phyloP scores from a whole-genome alignment of 805 yeast genomes.

The Kazachstania bromeliacearum region DNA sequence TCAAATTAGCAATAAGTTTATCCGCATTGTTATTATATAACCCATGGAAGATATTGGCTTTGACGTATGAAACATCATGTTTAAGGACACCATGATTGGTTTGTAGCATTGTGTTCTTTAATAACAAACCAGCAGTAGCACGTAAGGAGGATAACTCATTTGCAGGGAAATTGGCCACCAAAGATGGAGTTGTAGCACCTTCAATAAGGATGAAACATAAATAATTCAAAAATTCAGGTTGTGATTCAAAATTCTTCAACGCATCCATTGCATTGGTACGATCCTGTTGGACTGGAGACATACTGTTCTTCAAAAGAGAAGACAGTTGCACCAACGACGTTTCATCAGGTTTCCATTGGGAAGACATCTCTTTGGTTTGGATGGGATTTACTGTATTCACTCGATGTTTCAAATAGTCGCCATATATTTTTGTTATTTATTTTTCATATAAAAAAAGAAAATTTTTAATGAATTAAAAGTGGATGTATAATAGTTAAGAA shows the following conservation, averaged over 20 bases:
- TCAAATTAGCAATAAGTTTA: constrained; percentile 63
- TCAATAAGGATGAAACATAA: constrained; percentile 62
- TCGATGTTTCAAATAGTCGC: not conserved
- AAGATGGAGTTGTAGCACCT: constrained; percentile 37
- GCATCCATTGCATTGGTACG: constrained; percentile 66
- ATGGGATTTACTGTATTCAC: not conserved
- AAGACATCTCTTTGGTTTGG: constrained; percentile 2
- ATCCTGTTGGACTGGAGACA: constrained; percentile 46
- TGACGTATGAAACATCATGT: constrained; percentile 36
- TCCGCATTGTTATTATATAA: constrained; percentile 16
- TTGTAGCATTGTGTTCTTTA: constrained; percentile 63
- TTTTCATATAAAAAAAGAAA: not conserved
- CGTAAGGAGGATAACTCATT: constrained; percentile 32
- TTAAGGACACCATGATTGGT: constrained; percentile 20
- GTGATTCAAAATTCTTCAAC: constrained; percentile 54
- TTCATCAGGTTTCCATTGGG: constrained; percentile 57
- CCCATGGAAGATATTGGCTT: constrained; percentile 36
- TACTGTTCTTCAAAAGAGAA: constrained; percentile 58
- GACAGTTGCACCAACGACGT: constrained; percentile 55
- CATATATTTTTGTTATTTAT: no score
- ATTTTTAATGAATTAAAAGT: not conserved
- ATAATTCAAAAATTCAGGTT: constrained; percentile 77
- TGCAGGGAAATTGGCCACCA: constrained; percentile 13
- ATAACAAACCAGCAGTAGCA: constrained; percentile 80
- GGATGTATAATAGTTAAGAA: no score